phyloP scores from a whole-genome alignment of 164 flowering plant species.

The Litsea cubeba region DNA sequence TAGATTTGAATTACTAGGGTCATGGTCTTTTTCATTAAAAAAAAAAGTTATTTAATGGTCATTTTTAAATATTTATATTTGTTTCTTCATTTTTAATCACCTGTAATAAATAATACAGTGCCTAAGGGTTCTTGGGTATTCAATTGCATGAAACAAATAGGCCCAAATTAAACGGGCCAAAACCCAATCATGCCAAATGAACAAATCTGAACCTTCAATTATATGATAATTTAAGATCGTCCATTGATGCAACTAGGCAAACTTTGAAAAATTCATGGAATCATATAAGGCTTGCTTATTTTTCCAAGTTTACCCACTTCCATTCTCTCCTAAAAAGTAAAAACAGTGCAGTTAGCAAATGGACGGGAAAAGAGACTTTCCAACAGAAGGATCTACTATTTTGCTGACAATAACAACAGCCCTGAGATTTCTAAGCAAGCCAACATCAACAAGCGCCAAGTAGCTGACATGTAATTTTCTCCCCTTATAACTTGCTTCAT shows the following conservation, averaged over 20 bases:
- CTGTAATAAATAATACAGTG: background rate
- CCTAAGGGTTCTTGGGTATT: background rate
- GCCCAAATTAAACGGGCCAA: background rate
- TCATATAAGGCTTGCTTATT: background rate
- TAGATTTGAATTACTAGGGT: background rate
- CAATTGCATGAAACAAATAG: background rate
- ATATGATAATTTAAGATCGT: too few species aligned
- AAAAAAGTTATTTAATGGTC: background rate
- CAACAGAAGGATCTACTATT: background rate
- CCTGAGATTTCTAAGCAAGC: conserved; percentile 9
- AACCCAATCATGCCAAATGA: background rate
- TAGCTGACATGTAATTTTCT: conserved; percentile 8
- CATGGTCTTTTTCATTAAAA: background rate
- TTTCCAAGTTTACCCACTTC: conserved; percentile 2
- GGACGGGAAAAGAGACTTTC: conserved; percentile 3
- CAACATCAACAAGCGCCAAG: conserved; percentile 6
- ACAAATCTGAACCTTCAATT: background rate
- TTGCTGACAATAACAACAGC: conserved; percentile 8
- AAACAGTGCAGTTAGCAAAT: background rate
- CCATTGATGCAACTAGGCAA: background rate
- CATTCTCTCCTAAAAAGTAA: background rate
- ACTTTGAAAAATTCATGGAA: background rate
- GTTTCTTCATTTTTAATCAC: background rate
- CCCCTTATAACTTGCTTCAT: conserved; percentile 4
- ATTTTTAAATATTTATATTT: background rate